Percentiles rank a stretch among this genome's conserved stretches.
Conservation (phyloP, 108 stramenopile species). For the Fragilariopsis cylindrus region DNA sequence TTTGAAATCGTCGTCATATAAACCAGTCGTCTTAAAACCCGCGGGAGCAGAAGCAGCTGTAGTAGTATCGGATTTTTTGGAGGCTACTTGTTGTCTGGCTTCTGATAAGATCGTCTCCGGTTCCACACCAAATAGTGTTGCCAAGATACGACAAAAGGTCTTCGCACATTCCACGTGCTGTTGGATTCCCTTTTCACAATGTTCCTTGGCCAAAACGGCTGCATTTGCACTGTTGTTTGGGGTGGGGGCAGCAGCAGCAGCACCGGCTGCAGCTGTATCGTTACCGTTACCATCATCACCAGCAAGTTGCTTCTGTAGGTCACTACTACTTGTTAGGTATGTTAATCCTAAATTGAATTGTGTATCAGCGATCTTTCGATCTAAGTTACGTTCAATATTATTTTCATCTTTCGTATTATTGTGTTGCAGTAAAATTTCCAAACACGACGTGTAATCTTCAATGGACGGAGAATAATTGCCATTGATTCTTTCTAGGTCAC, state of each 20-base stretch:
- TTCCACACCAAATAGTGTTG: slow-evolving; percentile 59
- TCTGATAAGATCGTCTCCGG: slow-evolving; percentile 37
- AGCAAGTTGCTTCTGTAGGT: slow-evolving; percentile 30
- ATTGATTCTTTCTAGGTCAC: slow-evolving; percentile 75
- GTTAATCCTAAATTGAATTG: slow-evolving; percentile 63
- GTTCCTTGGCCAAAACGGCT: slow-evolving; percentile 32
- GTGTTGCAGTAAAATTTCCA: slow-evolving; percentile 37
- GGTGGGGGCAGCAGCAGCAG: not conserved
- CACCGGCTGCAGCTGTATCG: slow-evolving; percentile 8
- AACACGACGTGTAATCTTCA: slow-evolving; percentile 57
- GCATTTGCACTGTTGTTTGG: not conserved
- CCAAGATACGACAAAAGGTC: slow-evolving; percentile 61
- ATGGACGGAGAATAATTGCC: slow-evolving; percentile 56
- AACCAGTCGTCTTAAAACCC: slow-evolving; percentile 34
- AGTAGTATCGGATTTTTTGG: not conserved
- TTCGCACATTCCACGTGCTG: slow-evolving; percentile 64
- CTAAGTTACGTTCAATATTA: slow-evolving; percentile 30
- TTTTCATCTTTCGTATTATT: slow-evolving; percentile 13
- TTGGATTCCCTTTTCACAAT: slow-evolving; percentile 43
- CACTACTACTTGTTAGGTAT: slow-evolving; percentile 39
- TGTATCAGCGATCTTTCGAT: slow-evolving; percentile 77
- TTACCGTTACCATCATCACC: slow-evolving; percentile 3
- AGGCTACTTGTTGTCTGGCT: not conserved
- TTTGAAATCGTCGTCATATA: slow-evolving; percentile 14
- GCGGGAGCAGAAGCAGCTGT: slow-evolving; percentile 15